These are phyloP conservation scores for Endoconidiophora polonica DNA, from an alignment of 2,329 filamentous ascomycete species.

Conservation along the genomic window DNA sequence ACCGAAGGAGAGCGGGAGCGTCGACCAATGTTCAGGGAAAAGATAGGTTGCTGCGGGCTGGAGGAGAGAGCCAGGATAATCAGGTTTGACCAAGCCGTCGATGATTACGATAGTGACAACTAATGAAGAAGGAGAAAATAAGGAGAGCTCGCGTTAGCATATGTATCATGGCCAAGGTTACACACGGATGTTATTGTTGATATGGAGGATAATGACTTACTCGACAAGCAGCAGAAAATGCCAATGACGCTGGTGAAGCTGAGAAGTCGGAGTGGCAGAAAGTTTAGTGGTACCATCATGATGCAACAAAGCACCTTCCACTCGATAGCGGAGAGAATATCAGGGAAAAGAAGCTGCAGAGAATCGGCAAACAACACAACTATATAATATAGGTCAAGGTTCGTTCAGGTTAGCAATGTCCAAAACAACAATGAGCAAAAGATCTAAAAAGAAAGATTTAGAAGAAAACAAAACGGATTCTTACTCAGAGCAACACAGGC, in stretches of 20 bases:
- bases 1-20: conserved; percentile 74
- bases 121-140: conserved; percentile 19
- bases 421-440: not conserved
- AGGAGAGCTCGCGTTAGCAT: not conserved
- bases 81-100: conserved; percentile 71
- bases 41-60: conserved; percentile 66
- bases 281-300: conserved; percentile 65
- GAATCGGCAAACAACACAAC: conserved; percentile 90
- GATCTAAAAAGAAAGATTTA: not conserved
- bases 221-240: conserved; percentile 78
- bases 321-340: conserved; percentile 41
- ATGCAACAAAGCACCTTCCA: conserved; percentile 81
- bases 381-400: not conserved
- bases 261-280: conserved; percentile 65
- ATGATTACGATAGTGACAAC: conserved; percentile 71
- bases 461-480: not conserved
- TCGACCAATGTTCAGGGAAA: conserved; percentile 73
- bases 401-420: not conserved
- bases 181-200: not conserved
- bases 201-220: conserved; percentile 34
- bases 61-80: conserved; percentile 65
- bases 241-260: conserved; percentile 86
- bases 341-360: conserved; percentile 60
- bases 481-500: conserved; percentile 61
- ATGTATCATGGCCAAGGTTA: not conserved